Conservation (phyloP, 225 moss, liverwort and hornwort genomes). For the Takakia lepidozioides region DNA sequence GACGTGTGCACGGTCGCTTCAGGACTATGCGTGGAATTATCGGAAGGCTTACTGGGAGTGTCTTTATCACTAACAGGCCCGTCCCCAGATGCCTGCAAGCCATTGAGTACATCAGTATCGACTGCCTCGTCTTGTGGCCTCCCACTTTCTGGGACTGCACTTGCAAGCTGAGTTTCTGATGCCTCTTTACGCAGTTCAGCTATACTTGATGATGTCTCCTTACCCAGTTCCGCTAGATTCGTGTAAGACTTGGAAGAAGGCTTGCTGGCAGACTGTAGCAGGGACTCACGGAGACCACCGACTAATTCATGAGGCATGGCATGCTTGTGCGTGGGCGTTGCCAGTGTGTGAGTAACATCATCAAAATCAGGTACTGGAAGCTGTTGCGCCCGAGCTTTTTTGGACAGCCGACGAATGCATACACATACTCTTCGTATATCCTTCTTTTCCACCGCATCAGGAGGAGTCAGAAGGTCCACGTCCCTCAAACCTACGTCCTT, state of each 20-base stretch:
- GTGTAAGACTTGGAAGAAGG: conserved; percentile 7
- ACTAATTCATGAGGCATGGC: conserved; percentile 62
- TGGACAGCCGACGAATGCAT: conserved; percentile 64
- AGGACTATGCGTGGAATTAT: too few relatives aligned
- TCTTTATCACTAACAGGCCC: too few relatives aligned
- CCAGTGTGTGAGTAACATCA: conserved; percentile 62
- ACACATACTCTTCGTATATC: conserved; percentile 81
- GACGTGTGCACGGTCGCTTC: too few relatives aligned
- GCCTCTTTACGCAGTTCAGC: conserved; percentile 21
- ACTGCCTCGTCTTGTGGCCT: too few relatives aligned
- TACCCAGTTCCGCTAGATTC: conserved; percentile 15
- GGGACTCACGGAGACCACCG: conserved; percentile 47
- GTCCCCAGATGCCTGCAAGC: too few relatives aligned
- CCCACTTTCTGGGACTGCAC: too few relatives aligned
- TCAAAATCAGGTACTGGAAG: conserved; percentile 86
- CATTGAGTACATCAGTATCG: too few relatives aligned
- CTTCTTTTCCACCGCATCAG: conserved; percentile 81
- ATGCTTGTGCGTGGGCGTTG: conserved; percentile 19
- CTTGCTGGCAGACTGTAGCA: conserved; percentile 42
- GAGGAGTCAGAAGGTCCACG: conserved; percentile 70
- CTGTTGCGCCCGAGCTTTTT: conserved; percentile 48
- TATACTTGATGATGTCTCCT: conserved; percentile 25
- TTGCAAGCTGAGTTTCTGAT: too few relatives aligned
- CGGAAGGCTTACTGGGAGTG: too few relatives aligned
- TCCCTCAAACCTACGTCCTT: conserved; percentile 73